Evolutionary conservation across 2,329 filamentous ascomycete genomes (phyloP).

Genomic region (Botrytis medusae): DNA sequence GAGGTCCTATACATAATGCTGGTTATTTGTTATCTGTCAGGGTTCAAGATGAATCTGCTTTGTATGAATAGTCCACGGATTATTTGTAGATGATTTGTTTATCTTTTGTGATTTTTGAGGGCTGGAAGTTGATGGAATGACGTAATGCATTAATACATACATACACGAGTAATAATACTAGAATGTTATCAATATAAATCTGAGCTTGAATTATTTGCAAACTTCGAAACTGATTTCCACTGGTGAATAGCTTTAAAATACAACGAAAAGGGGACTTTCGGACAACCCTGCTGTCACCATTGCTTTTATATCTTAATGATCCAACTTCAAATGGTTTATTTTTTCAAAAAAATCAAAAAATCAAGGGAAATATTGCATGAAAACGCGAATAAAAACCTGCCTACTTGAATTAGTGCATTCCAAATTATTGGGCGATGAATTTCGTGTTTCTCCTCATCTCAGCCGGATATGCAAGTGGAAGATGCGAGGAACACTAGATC

Average conservation of each 20-base stretch:
- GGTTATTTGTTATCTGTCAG: background rate
- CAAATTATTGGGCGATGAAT: fast-evolving
- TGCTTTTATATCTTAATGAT: background rate
- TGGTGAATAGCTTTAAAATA: background rate
- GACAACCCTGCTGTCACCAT: background rate
- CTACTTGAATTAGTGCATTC: too few relatives aligned
- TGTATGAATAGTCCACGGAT: background rate
- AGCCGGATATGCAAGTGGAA: background rate
- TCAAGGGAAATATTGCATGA: too few relatives aligned
- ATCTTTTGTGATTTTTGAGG: background rate
- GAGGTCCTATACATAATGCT: background rate
- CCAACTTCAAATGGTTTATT: background rate
- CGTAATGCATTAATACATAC: background rate
- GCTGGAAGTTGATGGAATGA: background rate
- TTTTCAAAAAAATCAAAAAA: too few relatives aligned
- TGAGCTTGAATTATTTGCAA: background rate
- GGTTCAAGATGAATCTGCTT: background rate
- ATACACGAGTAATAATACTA: background rate
- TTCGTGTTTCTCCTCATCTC: fast-evolving
- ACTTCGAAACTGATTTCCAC: background rate
- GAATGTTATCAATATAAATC: background rate
- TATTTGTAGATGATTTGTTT: background rate
- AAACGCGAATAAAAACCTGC: too few relatives aligned
- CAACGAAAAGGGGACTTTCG: background rate
- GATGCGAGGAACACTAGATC: background rate